A percentile compares a stretch with the other conserved stretches of the same genome.
Conservation (phyloP, 768 basidiomycete genomes). For the Termitomyces sp. region DNA sequence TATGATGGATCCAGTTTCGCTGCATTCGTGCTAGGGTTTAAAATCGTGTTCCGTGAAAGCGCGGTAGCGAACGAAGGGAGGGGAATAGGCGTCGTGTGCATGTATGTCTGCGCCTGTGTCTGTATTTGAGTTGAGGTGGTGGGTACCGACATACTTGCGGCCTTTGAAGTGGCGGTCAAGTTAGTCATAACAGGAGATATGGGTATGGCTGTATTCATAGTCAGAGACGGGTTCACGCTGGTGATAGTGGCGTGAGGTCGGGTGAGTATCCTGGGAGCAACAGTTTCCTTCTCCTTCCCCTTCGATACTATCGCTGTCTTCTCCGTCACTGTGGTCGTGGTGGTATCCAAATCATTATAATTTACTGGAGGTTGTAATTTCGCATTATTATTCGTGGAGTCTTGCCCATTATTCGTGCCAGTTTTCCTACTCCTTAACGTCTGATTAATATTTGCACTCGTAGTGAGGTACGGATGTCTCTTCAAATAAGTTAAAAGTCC, state of each 20-base stretch:
- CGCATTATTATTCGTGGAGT: not conserved
- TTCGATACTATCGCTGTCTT: not conserved
- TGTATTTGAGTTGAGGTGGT: not conserved
- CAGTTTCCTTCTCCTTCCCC: not conserved
- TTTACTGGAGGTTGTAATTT: not conserved
- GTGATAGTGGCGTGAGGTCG: not conserved
- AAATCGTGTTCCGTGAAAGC: not conserved
- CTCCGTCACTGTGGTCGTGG: not conserved
- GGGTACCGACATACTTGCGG: not conserved
- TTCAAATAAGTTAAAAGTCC: slow-evolving; percentile 71
- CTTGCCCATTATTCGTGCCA: not conserved
- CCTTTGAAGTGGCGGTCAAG: not conserved
- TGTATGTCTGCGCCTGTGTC: not conserved
- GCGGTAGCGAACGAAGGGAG: slow-evolving; percentile 38
- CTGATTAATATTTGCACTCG: not conserved
- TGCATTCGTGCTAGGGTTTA: not conserved
- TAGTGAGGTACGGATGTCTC: slow-evolving; percentile 32
- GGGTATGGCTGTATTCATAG: not conserved
- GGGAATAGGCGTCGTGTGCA: slow-evolving; percentile 23
- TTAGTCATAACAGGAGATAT: not conserved
- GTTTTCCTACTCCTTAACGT: not conserved
- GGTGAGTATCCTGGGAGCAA: slow-evolving; percentile 1
- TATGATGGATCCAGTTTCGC: not conserved
- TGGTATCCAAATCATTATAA: not conserved
- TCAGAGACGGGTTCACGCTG: not conserved